phyloP scores from a whole-genome alignment of 2,329 filamentous ascomycete species.

The Alternaria arbusti region DNA sequence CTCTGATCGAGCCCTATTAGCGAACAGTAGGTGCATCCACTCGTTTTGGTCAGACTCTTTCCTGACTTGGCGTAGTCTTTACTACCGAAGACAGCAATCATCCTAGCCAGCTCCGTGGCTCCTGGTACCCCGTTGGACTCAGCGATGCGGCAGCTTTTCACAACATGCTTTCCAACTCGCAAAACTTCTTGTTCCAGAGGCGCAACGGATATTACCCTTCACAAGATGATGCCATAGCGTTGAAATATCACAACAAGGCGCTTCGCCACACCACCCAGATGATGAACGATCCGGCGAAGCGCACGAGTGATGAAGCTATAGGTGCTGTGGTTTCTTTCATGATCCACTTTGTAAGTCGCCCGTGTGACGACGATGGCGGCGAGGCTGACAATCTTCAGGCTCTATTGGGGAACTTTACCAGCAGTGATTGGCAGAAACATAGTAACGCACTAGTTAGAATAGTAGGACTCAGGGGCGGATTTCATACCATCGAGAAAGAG shows the following conservation, averaged over 20 bases:
- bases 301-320: slow-evolving; percentile 29
- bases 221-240: slow-evolving; percentile 26
- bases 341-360: slow-evolving; percentile 33
- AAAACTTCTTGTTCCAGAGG: slow-evolving; percentile 32
- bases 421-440: slow-evolving; percentile 31
- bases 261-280: slow-evolving; percentile 24
- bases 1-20: slow-evolving; percentile 26
- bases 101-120: slow-evolving; percentile 29
- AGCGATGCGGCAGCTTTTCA: slow-evolving; percentile 29
- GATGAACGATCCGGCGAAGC: slow-evolving; percentile 28
- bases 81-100: slow-evolving; percentile 24
- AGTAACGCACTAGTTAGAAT: slow-evolving; percentile 31
- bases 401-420: slow-evolving; percentile 26
- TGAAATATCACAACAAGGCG: slow-evolving; percentile 32
- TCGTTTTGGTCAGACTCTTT: background rate
- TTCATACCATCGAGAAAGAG: slow-evolving; percentile 27
- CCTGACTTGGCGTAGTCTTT: slow-evolving; percentile 34
- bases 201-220: slow-evolving; percentile 26
- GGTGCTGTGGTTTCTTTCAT: slow-evolving; percentile 31
- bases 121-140: slow-evolving; percentile 37
- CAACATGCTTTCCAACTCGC: slow-evolving; percentile 36
- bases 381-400: slow-evolving; percentile 16
- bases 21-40: slow-evolving; percentile 27
- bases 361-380: no score
- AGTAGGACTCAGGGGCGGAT: slow-evolving; percentile 31